These are phyloP conservation scores for Geranomyces michiganensis DNA, from an alignment of 192 early-diverging fungal genomes.

Conservation along the genomic window DNA sequence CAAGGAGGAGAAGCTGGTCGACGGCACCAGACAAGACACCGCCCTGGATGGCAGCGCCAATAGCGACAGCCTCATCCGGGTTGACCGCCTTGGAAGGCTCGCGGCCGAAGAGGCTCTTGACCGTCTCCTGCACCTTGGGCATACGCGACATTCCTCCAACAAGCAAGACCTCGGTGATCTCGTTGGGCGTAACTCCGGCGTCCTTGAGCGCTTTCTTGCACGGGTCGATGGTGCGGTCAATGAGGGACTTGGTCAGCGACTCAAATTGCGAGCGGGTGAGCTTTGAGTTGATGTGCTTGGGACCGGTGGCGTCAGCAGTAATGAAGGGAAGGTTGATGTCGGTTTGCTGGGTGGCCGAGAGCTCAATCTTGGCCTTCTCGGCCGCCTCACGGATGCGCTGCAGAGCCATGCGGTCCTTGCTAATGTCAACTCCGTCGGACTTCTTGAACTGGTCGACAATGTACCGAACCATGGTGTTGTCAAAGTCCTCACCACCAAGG, in stretches of 20 bases:
- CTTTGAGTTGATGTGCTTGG: constrained; percentile 48
- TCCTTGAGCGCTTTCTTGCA: constrained; percentile 76
- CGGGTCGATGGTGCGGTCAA: constrained; percentile 73
- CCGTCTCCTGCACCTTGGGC: constrained; percentile 79
- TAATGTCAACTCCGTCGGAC: constrained; percentile 75
- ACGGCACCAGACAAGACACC: constrained; percentile 95
- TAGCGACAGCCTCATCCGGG: constrained; percentile 96
- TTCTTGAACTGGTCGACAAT: constrained; percentile 63
- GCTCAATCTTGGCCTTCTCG: constrained; percentile 66
- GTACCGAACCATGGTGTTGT: constrained; percentile 57
- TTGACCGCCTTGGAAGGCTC: constrained; percentile 93
- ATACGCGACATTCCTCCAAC: constrained; percentile 87
- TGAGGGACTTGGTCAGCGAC: constrained; percentile 68
- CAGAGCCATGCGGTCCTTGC: constrained; percentile 70
- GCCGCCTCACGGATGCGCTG: constrained; percentile 74
- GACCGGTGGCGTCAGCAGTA: constrained; percentile 75
- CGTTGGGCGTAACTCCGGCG: constrained; percentile 39
- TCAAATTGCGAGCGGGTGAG: constrained; percentile 83
- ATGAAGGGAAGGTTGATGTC: constrained; percentile 79
- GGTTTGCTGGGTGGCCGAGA: constrained; percentile 73
- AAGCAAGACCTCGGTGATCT: constrained; percentile 79
- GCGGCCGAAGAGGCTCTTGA: constrained; percentile 76
- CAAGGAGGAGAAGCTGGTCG: constrained; percentile 88
- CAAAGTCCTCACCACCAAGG: constrained; percentile 74
- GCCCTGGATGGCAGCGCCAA: constrained; percentile 95